Percentiles rank a stretch among this genome's conserved stretches.
Evolutionary conservation across 2,329 filamentous ascomycete genomes (phyloP).

Genomic region (Neonectria magnoliae): DNA sequence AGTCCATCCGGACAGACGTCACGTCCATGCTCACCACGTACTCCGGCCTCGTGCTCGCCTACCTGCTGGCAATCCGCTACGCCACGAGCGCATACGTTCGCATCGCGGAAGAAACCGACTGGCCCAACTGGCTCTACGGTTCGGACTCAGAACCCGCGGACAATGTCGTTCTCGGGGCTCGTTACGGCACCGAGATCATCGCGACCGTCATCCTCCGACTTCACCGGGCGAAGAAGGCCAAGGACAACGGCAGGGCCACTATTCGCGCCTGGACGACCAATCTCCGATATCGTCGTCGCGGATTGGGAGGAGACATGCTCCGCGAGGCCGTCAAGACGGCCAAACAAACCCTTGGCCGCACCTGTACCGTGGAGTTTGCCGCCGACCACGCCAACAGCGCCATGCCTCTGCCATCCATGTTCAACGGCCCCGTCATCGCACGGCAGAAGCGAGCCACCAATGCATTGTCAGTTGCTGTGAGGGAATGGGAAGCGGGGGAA

Average conservation of each 20-base stretch:
- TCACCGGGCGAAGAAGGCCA: constrained; percentile 32
- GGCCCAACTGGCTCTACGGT: constrained; percentile 65
- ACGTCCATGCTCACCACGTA: constrained; percentile 64
- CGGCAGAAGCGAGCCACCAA: constrained; percentile 64
- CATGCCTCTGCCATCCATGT: constrained; percentile 66
- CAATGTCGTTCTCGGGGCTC: constrained; percentile 70
- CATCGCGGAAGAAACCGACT: constrained; percentile 70
- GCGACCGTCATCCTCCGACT: constrained; percentile 75
- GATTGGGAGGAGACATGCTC: constrained; percentile 77
- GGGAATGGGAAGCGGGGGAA: constrained; percentile 29
- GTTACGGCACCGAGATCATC: constrained; percentile 74
- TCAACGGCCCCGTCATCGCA: constrained; percentile 66
- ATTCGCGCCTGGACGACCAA: constrained; percentile 85
- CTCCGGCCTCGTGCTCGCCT: constrained; percentile 69
- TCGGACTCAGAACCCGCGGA: constrained; percentile 48
- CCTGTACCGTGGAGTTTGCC: constrained; percentile 73
- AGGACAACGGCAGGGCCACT: constrained; percentile 66
- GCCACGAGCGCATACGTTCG: constrained; percentile 70
- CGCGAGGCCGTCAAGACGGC: constrained; percentile 75
- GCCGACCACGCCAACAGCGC: constrained; percentile 78
- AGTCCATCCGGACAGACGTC: constrained; percentile 55
- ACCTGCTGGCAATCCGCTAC: constrained; percentile 69
- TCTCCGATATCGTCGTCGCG: constrained; percentile 73
- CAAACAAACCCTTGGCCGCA: constrained; percentile 69
- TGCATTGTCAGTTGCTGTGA: constrained; percentile 50